phyloP scores from a whole-genome alignment of 352 stramenopile species.

The Pythium grandisporangium region DNA sequence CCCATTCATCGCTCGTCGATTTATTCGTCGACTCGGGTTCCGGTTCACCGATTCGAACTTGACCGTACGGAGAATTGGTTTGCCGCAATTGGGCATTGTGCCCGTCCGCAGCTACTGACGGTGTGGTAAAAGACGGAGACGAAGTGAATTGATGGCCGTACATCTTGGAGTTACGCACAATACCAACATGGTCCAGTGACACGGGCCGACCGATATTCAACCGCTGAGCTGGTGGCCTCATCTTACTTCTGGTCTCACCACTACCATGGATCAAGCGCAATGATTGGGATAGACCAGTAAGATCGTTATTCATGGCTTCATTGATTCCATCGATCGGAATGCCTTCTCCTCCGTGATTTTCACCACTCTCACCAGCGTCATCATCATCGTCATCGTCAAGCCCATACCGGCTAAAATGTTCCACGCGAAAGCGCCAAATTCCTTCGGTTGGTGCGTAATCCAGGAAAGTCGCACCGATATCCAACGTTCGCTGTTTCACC shows the following conservation, averaged over 20 bases:
- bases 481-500: slow-evolving; percentile 63
- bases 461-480: slow-evolving; percentile 71
- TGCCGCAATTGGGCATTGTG: no score
- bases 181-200: slow-evolving; percentile 4
- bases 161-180: slow-evolving; percentile 12
- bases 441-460: slow-evolving; percentile 66
- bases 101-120: no score
- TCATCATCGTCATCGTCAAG: slow-evolving; percentile 55
- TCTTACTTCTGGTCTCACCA: slow-evolving; percentile 9
- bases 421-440: slow-evolving; percentile 79
- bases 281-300: no score
- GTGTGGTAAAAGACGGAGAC: no score
- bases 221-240: slow-evolving; percentile 7
- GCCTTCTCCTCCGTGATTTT: no score
- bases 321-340: no score
- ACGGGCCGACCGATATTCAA: slow-evolving; percentile 1
- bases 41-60: no score
- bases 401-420: slow-evolving; percentile 82
- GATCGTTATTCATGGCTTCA: no score
- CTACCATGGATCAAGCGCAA: no score
- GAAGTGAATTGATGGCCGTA: slow-evolving; percentile 8
- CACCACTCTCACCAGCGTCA: slow-evolving; percentile 15
- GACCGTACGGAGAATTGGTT: no score
- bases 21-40: no score
- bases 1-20: no score